Conservation (phyloP, 176 grass and related monocot genomes). For the Carex myosuroides region DNA sequence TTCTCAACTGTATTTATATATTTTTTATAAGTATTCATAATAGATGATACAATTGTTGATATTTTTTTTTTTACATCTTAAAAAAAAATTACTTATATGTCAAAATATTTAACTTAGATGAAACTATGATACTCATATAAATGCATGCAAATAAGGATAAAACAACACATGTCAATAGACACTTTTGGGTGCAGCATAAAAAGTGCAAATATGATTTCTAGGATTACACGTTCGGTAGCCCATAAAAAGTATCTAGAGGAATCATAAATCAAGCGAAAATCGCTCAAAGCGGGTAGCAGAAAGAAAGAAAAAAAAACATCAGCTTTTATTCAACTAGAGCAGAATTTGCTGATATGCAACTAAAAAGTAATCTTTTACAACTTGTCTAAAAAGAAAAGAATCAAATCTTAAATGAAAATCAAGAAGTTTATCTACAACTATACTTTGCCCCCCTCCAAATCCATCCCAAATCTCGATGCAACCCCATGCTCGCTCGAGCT, state of each 20-base stretch:
- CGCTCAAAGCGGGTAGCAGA: background rate
- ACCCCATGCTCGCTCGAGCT: slow-evolving; percentile 70
- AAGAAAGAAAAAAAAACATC: background rate
- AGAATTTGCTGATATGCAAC: background rate
- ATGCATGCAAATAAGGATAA: too few species aligned
- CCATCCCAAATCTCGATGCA: slow-evolving; percentile 42
- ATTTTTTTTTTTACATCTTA: too few species aligned
- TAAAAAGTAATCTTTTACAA: background rate
- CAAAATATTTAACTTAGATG: too few species aligned
- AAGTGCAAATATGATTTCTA: too few species aligned
- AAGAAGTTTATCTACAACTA: slow-evolving; percentile 30
- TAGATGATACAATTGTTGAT: too few species aligned
- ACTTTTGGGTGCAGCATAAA: too few species aligned
- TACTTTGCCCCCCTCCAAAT: slow-evolving; percentile 25
- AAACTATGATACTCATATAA: too few species aligned
- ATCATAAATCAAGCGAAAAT: background rate
- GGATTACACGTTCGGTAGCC: too few species aligned
- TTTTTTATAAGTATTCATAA: too few species aligned
- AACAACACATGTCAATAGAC: too few species aligned
- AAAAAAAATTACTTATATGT: too few species aligned
- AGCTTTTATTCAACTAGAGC: background rate
- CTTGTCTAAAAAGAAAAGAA: slow-evolving; percentile 2
- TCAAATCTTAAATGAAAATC: slow-evolving; percentile 9
- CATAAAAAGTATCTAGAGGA: background rate
- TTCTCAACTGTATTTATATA: too few species aligned